Conservation (phyloP, 1,284 basidiomycete species). For the Trametes polyzona region DNA sequence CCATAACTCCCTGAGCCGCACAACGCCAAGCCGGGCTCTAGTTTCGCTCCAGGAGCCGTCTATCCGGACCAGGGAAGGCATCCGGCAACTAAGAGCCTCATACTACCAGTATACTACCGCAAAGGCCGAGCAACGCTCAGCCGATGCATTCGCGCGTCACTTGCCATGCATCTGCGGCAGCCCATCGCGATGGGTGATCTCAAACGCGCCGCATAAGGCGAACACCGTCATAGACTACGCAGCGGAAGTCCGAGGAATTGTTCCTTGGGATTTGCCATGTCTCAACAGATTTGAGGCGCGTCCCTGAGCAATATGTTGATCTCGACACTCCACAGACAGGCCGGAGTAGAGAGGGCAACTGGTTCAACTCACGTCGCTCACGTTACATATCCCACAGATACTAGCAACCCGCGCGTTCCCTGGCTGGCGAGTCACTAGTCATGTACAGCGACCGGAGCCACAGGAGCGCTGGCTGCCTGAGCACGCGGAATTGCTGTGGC, state of each 20-base stretch:
- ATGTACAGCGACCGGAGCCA: slow-evolving; percentile 10
- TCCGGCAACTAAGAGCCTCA: background rate
- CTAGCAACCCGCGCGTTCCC: background rate
- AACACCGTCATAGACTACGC: background rate
- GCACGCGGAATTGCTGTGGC: slow-evolving; percentile 18
- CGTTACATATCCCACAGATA: slow-evolving; percentile 1
- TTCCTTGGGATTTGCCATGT: background rate
- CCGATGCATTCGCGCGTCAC: slow-evolving; percentile 7
- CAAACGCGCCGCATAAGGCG: slow-evolving; percentile 5
- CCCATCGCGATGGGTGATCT: slow-evolving; percentile 1
- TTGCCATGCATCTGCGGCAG: background rate
- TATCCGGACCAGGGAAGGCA: background rate
- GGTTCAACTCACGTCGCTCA: slow-evolving; percentile 1
- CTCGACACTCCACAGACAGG: slow-evolving; percentile 8
- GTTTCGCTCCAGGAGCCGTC: background rate
- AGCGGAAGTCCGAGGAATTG: slow-evolving; percentile 20
- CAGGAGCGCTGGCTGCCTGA: slow-evolving; percentile 17
- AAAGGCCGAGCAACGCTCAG: background rate
- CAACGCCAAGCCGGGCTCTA: background rate
- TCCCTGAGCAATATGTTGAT: slow-evolving; percentile 13
- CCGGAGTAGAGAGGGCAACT: slow-evolving; percentile 1
- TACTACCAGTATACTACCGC: background rate
- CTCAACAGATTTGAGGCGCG: background rate
- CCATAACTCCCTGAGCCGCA: background rate
- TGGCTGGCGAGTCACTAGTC: too few relatives aligned